Percentiles rank a stretch among this genome's conserved stretches.
These are phyloP conservation scores for Cladophialophora psammophila DNA, from an alignment of 2,329 filamentous ascomycete species.

Conservation along the genomic window DNA sequence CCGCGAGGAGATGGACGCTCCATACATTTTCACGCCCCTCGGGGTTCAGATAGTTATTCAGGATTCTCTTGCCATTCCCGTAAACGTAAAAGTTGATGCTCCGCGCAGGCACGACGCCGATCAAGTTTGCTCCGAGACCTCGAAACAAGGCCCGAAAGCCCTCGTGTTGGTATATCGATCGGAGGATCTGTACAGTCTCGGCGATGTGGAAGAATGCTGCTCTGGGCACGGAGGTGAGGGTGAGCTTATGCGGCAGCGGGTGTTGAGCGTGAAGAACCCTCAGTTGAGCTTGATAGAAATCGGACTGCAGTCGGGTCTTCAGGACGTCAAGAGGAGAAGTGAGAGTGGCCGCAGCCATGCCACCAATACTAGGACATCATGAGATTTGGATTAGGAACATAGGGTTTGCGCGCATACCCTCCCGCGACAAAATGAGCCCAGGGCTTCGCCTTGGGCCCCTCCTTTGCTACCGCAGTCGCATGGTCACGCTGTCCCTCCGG, in stretches of 20 bases:
- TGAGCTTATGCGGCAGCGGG: conserved; percentile 60
- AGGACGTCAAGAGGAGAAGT: conserved; percentile 93
- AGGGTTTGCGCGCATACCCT: conserved; percentile 67
- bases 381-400: conserved; percentile 23
- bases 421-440: conserved; percentile 93
- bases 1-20: conserved; percentile 76
- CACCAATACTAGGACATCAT: conserved; percentile 70
- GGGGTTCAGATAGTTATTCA: conserved; percentile 75
- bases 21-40: conserved; percentile 54
- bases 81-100: conserved; percentile 95
- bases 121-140: conserved; percentile 86
- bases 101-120: conserved; percentile 87
- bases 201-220: conserved; percentile 75
- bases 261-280: conserved; percentile 69
- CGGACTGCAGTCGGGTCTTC: conserved; percentile 90
- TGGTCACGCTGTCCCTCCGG: conserved; percentile 41
- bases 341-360: conserved; percentile 90
- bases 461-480: conserved; percentile 37
- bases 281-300: conserved; percentile 89
- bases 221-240: conserved; percentile 68
- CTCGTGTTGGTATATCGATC: conserved; percentile 79
- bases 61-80: conserved; percentile 85
- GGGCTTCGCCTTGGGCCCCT: conserved; percentile 68
- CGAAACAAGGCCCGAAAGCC: conserved; percentile 91
- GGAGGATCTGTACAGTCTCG: conserved; percentile 86